These are phyloP conservation scores for Juncus effusus DNA, from an alignment of 176 grass and related monocot species.

Conservation along the genomic window DNA sequence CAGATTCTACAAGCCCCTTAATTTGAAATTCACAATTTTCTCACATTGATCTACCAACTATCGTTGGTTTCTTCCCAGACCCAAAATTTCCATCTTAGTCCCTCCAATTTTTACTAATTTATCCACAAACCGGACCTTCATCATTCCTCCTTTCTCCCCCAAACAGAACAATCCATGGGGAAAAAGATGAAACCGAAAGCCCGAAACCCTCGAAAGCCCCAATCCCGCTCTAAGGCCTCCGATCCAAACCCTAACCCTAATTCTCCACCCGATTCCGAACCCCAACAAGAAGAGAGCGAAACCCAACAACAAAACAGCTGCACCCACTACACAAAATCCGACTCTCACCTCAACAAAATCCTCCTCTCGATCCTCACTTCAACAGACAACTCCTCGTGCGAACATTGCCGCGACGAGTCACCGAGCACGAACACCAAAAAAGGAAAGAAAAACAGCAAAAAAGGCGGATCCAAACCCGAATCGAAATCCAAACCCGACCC, in stretches of 20 bases:
- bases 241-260: constrained; percentile 15
- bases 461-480: constrained; percentile 10
- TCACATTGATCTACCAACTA: not conserved
- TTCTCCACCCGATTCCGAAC: not conserved
- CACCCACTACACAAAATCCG: constrained; percentile 43
- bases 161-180: constrained; percentile 15
- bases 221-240: not conserved
- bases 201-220: constrained; percentile 15
- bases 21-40: not conserved
- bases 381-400: constrained; percentile 41
- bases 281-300: constrained; percentile 27
- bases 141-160: not conserved
- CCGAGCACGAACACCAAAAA: constrained; percentile 45
- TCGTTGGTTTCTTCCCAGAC: not conserved
- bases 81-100: not conserved
- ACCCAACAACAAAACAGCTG: constrained; percentile 42
- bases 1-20: not conserved
- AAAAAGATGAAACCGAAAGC: constrained; percentile 22
- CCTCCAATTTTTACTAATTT: constrained; percentile 4
- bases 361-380: constrained; percentile 52
- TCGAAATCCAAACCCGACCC: constrained; percentile 36
- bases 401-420: constrained; percentile 78
- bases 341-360: constrained; percentile 46
- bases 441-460: constrained; percentile 70
- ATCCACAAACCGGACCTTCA: not conserved